A percentile compares a stretch with the other conserved stretches of the same genome.
These are phyloP conservation scores for Fomitiporia mediterranea DNA, from an alignment of 1,284 basidiomycete species.

Conservation along the genomic window DNA sequence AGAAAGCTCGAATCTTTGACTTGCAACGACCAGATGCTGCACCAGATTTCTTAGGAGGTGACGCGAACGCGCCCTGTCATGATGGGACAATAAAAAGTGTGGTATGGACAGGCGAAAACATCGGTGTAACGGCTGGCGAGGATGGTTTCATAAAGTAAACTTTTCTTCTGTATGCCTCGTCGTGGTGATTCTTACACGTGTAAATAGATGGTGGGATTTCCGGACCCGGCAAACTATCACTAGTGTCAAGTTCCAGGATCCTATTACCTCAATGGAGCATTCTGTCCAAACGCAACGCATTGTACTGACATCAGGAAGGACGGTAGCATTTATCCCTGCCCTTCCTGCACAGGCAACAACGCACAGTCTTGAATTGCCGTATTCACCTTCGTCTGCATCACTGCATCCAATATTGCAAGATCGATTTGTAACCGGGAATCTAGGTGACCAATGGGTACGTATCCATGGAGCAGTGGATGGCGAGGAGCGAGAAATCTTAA, in stretches of 20 bases:
- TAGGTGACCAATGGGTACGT: conserved; percentile 92
- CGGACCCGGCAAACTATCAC: conserved; percentile 71
- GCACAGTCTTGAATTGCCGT: conserved; percentile 69
- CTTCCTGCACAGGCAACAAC: conserved; percentile 52
- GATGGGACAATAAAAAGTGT: conserved; percentile 90
- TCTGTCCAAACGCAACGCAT: conserved; percentile 82
- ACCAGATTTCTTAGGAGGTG: conserved; percentile 71
- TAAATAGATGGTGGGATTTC: conserved; percentile 90
- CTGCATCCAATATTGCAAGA: conserved; percentile 88
- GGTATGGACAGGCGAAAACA: conserved; percentile 86
- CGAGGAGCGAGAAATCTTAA: conserved; percentile 85
- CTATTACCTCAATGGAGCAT: conserved; percentile 93
- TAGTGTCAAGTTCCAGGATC: conserved; percentile 67
- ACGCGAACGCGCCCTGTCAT: conserved; percentile 57
- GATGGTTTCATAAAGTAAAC: conserved; percentile 86
- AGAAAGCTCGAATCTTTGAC: conserved; percentile 95
- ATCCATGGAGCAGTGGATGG: conserved; percentile 85
- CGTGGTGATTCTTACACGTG: neutral
- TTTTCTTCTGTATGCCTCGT: neutral
- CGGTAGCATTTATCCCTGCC: conserved; percentile 82
- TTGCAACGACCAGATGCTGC: conserved; percentile 80
- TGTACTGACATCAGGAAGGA: conserved; percentile 87
- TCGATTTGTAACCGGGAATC: conserved; percentile 90
- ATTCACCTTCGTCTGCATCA: conserved; percentile 86
- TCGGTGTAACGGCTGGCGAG: conserved; percentile 86